Conservation (phyloP, 768 basidiomycete genomes). For the Dioszegia hungarica region DNA sequence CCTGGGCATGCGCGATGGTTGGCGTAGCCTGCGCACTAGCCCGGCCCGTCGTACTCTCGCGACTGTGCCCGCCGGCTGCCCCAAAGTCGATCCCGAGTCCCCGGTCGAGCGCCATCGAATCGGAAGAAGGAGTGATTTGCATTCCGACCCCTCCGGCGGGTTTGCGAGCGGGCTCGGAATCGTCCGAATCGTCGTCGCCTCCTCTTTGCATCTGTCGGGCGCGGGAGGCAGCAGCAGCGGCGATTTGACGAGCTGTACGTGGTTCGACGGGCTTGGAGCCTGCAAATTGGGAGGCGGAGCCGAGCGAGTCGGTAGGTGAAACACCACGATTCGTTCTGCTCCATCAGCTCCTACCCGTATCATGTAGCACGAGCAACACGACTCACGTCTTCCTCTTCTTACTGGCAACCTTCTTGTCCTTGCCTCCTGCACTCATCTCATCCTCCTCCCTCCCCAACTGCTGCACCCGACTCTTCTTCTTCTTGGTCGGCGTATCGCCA, state of each 20-base stretch:
- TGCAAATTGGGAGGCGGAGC: slow-evolving; percentile 33
- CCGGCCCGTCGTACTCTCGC: background rate
- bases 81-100: slow-evolving; percentile 18
- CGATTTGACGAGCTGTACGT: slow-evolving; percentile 39
- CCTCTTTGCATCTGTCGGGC: slow-evolving; percentile 16
- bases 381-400: slow-evolving; percentile 42
- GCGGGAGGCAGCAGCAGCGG: slow-evolving; percentile 32
- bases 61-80: background rate
- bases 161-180: slow-evolving; percentile 9
- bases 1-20: background rate
- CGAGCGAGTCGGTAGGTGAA: slow-evolving; percentile 40
- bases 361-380: too few species aligned
- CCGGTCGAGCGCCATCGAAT: slow-evolving; percentile 14
- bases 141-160: slow-evolving; percentile 8
- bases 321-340: slow-evolving; percentile 29
- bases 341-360: too few species aligned
- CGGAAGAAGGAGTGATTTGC: slow-evolving; percentile 17
- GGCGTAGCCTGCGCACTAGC: slow-evolving; percentile 6
- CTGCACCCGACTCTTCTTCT: slow-evolving; percentile 37
- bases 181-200: slow-evolving; percentile 32
- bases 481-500: slow-evolving; percentile 43
- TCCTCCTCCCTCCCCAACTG: slow-evolving; percentile 39
- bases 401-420: slow-evolving; percentile 22
- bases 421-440: slow-evolving; percentile 28
- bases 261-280: slow-evolving; percentile 22